Base-by-base conservation (phyloP, 176 grass and related monocot species). In the Tuctoria greenei region DNA sequence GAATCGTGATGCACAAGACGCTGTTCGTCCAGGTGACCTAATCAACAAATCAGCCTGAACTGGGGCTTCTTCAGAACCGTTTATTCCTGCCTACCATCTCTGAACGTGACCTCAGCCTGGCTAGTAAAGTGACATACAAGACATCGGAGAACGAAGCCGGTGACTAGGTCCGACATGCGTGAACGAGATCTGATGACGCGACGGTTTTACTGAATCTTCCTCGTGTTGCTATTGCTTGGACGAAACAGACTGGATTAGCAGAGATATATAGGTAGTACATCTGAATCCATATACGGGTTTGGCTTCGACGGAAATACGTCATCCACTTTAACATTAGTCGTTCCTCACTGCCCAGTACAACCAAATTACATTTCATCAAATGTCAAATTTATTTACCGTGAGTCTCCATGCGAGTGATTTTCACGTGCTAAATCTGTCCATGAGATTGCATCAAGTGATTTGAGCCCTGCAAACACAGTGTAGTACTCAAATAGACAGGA, bases 71-170 rank as follows among this genome's bases (percentile, higher is more conserved):
- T 46, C 34, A 12, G 2, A 54, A 0, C 50, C 51, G 60, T 25
- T 61, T 72, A 75, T 73, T 83, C 85, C 74, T 61, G 74, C 42
- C 67, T 51, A 68, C 67, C 79, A 44, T 54, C 40, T 66, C 83
- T 83, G 85, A 83, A 83, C 52, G 24, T 83, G 73, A 78, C 49
- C 49, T 87, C 79, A 87, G 39, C 66, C 1, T n/a, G 2, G 24
- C 1, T 44, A n/a, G n/a, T n/a, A 42, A 78, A 75, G 46, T 58
- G 65, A 57, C 56, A 71, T 25, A 58, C 5, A 76, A 86, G 78
- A 57, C 72, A 65, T 38, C 2, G 49, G 63, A 71, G 61, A 40
- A 76, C 28, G 38, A 18, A 56, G 62, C 54, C 11, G 63, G 17
- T 10, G 50, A 34, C 21, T 50, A 20, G 24, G 10, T 54, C 20